These are phyloP conservation scores for Talaromyces pinophilus DNA, from an alignment of 2,329 filamentous ascomycete genomes.

Conservation along the genomic window DNA sequence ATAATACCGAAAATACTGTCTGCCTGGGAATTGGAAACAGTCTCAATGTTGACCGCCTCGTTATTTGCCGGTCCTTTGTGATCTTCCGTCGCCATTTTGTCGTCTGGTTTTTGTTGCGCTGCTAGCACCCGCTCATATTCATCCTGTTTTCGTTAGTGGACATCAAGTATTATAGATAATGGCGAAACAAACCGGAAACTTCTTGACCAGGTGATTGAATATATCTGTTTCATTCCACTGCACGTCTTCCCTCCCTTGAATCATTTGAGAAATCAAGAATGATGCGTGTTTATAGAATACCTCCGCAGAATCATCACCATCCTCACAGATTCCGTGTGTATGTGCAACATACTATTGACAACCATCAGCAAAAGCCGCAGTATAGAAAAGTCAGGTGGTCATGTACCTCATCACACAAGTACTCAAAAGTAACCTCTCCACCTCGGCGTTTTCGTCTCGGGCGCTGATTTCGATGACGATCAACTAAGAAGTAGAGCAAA, in stretches of 20 bases:
- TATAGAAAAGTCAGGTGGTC: neutral
- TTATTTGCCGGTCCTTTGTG: constrained; percentile 27
- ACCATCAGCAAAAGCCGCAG: constrained; percentile 11
- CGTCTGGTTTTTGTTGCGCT: constrained; percentile 29
- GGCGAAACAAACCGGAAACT: constrained; percentile 40
- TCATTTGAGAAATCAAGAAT: constrained; percentile 52
- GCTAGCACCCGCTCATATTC: constrained; percentile 37
- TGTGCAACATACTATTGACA: constrained; percentile 43
- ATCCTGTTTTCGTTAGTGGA: constrained; percentile 30
- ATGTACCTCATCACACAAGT: constrained; percentile 44
- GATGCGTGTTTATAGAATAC: constrained; percentile 48
- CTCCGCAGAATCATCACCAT: constrained; percentile 49
- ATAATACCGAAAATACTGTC: constrained; percentile 42
- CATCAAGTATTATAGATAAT: neutral
- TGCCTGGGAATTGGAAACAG: constrained; percentile 37
- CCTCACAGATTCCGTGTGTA: constrained; percentile 45
- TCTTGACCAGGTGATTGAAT: constrained; percentile 47
- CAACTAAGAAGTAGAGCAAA: constrained; percentile 62
- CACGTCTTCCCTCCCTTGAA: constrained; percentile 47
- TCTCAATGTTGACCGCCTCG: constrained; percentile 31
- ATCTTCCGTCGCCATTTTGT: constrained; percentile 25
- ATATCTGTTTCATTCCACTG: constrained; percentile 49
- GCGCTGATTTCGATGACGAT: constrained; percentile 52
- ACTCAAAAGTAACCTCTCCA: constrained; percentile 41
- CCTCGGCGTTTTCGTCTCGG: constrained; percentile 32